These are phyloP conservation scores for Magnaporthiopsis poae DNA, from an alignment of 2,329 filamentous ascomycete genomes.

Conservation along the genomic window DNA sequence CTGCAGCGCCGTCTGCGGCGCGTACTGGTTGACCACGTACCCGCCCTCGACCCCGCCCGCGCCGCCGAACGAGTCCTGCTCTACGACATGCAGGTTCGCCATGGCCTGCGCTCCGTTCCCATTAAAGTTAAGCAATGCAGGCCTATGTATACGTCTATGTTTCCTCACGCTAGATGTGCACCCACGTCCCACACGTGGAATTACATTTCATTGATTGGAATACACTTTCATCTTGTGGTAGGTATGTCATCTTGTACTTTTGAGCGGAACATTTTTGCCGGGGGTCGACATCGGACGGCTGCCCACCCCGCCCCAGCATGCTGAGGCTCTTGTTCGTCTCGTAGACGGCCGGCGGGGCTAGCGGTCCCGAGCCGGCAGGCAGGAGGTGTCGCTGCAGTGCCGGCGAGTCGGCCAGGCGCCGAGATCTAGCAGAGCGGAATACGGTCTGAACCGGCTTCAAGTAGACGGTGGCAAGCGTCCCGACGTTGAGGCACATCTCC, in stretches of 20 bases:
- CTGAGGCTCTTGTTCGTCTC: conserved; percentile 53
- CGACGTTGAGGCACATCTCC: conserved; percentile 94
- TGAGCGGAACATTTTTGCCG: too few species aligned
- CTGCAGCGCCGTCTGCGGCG: conserved; percentile 65
- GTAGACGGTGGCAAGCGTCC: conserved; percentile 92
- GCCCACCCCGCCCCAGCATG: conserved; percentile 45
- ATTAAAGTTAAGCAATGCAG: too few species aligned
- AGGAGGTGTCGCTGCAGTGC: conserved; percentile 68
- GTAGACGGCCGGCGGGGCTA: conserved; percentile 22
- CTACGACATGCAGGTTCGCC: conserved; percentile 55
- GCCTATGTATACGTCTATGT: too few species aligned
- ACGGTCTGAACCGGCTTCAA: conserved; percentile 96
- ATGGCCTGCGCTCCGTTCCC: conserved; percentile 7
- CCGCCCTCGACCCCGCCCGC: conserved; percentile 37
- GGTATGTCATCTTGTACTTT: too few species aligned
- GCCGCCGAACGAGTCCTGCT: conserved; percentile 56
- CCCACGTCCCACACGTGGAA: too few species aligned
- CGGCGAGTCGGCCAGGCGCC: conserved; percentile 70
- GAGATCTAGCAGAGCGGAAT: conserved; percentile 77
- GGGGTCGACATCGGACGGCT: conserved; percentile 40
- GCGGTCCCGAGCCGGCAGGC: conserved; percentile 31
- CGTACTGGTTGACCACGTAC: conserved; percentile 74
- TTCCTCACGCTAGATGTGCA: too few species aligned
- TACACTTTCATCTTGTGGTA: too few species aligned
- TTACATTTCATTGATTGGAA: too few species aligned